These are phyloP conservation scores for Pseudohyphozyma bogoriensis DNA, from an alignment of 768 basidiomycete genomes.

Conservation along the genomic window DNA sequence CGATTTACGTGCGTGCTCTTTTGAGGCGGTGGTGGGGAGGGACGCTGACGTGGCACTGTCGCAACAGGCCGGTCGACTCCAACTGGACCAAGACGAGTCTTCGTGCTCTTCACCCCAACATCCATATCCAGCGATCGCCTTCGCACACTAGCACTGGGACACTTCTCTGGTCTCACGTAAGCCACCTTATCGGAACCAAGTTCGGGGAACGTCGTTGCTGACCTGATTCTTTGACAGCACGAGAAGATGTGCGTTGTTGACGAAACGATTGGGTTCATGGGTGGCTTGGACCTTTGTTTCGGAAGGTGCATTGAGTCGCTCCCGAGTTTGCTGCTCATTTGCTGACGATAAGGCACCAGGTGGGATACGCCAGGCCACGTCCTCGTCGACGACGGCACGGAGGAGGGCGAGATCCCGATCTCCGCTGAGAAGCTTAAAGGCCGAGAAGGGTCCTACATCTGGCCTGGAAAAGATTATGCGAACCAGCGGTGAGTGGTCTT, in stretches of 20 bases:
- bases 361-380: constrained; percentile 97
- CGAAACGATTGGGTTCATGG: constrained; percentile 95
- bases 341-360: no score
- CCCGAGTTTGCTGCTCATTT: no score
- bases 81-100: constrained; percentile 82
- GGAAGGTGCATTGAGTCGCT: constrained; percentile 50
- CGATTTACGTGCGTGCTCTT: no score
- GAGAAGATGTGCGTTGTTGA: constrained; percentile 98
- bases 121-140: constrained; percentile 82
- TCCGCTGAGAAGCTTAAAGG: no score
- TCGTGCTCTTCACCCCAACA: constrained; percentile 70
- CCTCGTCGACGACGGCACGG: constrained; percentile 62
- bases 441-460: constrained; percentile 46
- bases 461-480: constrained; percentile 92
- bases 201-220: not conserved
- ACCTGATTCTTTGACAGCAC: constrained; percentile 48
- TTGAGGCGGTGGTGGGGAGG: not conserved
- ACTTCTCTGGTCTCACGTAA: constrained; percentile 95
- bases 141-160: constrained; percentile 96
- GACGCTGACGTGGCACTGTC: not conserved
- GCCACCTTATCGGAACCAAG: constrained; percentile 29
- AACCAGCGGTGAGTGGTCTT: constrained; percentile 83
- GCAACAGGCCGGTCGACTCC: constrained; percentile 26
- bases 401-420: no score
- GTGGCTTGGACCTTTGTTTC: constrained; percentile 88